A percentile compares a stretch with the other conserved stretches of the same genome.
These are phyloP conservation scores for Zasmidium citrigriseum DNA, from an alignment of 2,329 filamentous ascomycete species.

Conservation along the genomic window DNA sequence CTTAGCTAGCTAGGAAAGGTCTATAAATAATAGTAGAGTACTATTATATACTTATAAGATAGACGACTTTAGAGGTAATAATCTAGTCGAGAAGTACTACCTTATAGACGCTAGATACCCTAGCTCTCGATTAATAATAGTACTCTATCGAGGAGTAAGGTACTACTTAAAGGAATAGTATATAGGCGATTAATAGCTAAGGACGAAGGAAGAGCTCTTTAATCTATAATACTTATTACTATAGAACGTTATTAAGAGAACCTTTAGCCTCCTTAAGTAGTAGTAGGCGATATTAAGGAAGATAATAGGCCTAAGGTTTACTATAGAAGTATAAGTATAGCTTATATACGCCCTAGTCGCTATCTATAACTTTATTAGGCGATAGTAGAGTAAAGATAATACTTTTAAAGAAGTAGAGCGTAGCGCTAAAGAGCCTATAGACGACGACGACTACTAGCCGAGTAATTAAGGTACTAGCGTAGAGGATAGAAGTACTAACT, in stretches of 20 bases:
- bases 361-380: not conserved
- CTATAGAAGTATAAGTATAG: not conserved
- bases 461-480: no score
- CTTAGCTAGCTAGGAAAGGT: constrained; percentile 1
- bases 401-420: not conserved
- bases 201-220: constrained; percentile 1
- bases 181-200: not conserved
- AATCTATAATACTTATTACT: not conserved
- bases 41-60: not conserved
- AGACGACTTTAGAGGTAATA: not conserved
- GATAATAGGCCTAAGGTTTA: not conserved
- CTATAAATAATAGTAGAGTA: constrained; percentile 1
- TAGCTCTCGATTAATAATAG: not conserved
- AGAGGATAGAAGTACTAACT: no score
- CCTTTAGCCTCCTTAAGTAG: not conserved
- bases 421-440: not conserved
- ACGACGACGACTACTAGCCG: no score
- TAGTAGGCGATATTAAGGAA: not conserved
- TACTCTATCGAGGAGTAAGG: not conserved
- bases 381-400: not conserved
- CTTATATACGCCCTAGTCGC: not conserved
- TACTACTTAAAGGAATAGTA: constrained; percentile 3
- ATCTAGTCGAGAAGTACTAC: not conserved
- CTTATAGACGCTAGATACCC: not conserved
- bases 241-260: not conserved